These are phyloP conservation scores for Dictyostelium citrinum DNA, from an alignment of 78 protist genomes.

Conservation along the genomic window DNA sequence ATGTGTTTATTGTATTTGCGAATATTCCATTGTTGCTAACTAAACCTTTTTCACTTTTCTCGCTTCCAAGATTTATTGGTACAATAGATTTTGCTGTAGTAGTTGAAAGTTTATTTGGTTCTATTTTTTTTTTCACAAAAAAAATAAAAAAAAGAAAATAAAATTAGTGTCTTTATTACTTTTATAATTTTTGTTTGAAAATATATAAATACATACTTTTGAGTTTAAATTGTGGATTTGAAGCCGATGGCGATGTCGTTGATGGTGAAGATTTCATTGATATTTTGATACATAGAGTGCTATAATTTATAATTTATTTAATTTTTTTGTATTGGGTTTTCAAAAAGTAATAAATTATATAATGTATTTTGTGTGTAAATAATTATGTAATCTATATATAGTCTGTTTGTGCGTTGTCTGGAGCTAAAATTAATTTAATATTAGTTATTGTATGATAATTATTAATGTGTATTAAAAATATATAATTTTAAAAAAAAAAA, in stretches of 20 bases:
- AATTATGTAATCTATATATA: background rate
- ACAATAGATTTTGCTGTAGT: conserved; percentile 23
- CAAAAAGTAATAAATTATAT: background rate
- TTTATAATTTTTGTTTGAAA: background rate
- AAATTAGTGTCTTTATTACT: background rate
- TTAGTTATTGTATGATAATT: background rate
- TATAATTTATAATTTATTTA: background rate
- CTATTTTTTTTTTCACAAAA: background rate
- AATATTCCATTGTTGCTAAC: background rate
- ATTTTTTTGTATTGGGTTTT: background rate
- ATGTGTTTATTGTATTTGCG: background rate
- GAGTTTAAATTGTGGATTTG: background rate
- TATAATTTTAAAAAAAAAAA: too few species aligned
- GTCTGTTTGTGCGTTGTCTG: background rate
- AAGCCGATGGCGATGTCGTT: conserved; percentile 41
- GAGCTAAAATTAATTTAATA: background rate
- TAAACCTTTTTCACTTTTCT: conserved; percentile 33
- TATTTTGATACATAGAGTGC: background rate
- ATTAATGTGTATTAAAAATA: background rate
- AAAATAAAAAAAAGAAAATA: background rate
- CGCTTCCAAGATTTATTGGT: conserved; percentile 57
- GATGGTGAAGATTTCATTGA: conserved; percentile 68
- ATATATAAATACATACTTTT: background rate
- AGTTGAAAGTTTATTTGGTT: conserved; percentile 45
- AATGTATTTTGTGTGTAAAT: background rate